Base-by-base conservation (phyloP, 73 alveolate genomes). In the Uronychia binucleata region DNA sequence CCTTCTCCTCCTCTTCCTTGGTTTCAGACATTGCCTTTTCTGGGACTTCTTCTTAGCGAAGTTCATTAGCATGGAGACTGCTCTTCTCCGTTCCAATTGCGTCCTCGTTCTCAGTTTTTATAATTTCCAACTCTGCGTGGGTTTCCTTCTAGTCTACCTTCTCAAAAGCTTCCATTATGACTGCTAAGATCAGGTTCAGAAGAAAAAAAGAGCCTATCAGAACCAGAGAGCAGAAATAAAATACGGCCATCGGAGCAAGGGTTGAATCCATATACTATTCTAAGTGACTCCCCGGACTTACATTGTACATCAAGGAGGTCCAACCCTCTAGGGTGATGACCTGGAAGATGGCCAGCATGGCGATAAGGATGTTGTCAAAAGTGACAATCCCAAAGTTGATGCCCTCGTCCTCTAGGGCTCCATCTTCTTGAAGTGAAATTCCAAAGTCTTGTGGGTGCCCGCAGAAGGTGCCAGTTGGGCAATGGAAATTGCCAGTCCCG, bases 291-390 rank as follows among this genome's bases (percentile, higher is more conserved):
- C n/a, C n/a, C n/a, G 19, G 19, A 19, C 77, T 46, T 30, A 85
- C 28, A 19, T 58, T 84, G 57, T 82, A 84, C 83, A 92, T 83
- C n/a, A 92, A n/a, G 28, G 28, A 57, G 0, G 87, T 67, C 94
- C 97, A 92, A 19, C 97, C 97, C 83, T 92, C 94, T 25, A 91
- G 75, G 29, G 97, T 92, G 31, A 85, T 34, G 27, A 85, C 81
- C 35, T 85, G 31, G 33, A 85, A 77, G 26, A 85, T 77, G 1
- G 91, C 77, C n/a, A 77, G 30, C 60, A 85, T 8, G 19, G 91
- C 85, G 0, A 28, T 26, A 0, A 34, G 74, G 0, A 85, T 1
- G 77, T 85, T 77, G 58, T 85, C 91, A 31, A 85, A 85, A 26
- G 75, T 19, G n/a, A 26, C 35, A 77, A 34, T 28, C 0, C 91